Base-by-base conservation (phyloP, 1,284 basidiomycete genomes). In the Lentinula novae-zelandiae region DNA sequence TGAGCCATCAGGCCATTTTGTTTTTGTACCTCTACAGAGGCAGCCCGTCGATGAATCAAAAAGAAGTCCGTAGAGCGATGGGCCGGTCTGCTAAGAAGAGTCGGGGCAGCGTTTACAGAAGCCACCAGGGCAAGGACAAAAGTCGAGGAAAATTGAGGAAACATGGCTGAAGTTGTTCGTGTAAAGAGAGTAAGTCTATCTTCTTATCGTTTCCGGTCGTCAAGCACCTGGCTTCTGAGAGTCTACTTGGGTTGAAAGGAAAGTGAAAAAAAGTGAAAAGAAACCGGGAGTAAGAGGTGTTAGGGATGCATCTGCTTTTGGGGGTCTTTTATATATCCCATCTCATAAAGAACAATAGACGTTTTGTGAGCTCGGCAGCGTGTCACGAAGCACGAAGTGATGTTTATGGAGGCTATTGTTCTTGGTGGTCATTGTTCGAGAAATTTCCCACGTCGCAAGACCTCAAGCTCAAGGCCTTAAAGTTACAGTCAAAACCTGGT, bases 1-100 rank as follows among this genome's bases (percentile, higher is more conserved):
- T 83, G 80, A 5, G 82, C 81, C 53, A 76, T 77, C 56, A 77
- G 67, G 17, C 76, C 82, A 67, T 83, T 83, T 65, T 78, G 72
- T 39, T 75, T 68, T 57, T 68, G 70, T 68, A 80, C 77, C 20
- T 62, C 60, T 22, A 60, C 53, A 15, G 53, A 53, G 15, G 64
- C 56, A 6, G 67, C 57, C 4, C 57, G 56, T 27, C 56, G 50
- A 34, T 55, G 44, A 38, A 60, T 52, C 3, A 48, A 22, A 13
- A 52, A 51, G 15, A 58, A 58, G 22, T 44, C 38, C 38, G 22
- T 34, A 22, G 48, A 50, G 20, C 50, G 52, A 15, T 50, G 46
- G 13, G 17, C 51, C 36, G 59, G 53, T 46, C 51, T 44, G 34
- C 55, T 53, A 20, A 58, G 52, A n/a, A 62, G 51, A 9, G 62